Evolutionary conservation across 768 basidiomycete genomes (phyloP).

Genomic region (Psilocybe subaeruginosa): DNA sequence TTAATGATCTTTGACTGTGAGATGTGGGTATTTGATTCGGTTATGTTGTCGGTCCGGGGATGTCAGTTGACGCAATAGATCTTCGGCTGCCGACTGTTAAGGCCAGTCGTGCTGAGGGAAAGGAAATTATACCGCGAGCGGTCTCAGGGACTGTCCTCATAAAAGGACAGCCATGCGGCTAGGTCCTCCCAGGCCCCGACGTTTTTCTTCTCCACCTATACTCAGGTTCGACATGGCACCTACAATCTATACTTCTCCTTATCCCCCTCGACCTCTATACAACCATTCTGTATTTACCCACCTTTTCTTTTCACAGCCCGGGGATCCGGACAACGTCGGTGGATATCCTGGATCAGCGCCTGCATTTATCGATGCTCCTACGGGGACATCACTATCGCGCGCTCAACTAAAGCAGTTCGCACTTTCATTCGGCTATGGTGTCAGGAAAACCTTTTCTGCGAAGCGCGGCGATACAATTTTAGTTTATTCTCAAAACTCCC

Average conservation of each 20-base stretch:
- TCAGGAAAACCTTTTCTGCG: conserved; percentile 37
- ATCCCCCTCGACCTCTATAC: conserved; percentile 39
- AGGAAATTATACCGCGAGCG: neutral
- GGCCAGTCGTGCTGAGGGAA: neutral
- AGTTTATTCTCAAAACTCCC: conserved; percentile 70
- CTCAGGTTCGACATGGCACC: conserved; percentile 33
- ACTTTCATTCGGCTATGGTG: conserved; percentile 60
- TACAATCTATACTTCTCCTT: conserved; percentile 50
- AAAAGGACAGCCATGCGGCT: neutral
- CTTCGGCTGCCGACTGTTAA: neutral
- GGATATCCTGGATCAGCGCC: conserved; percentile 43
- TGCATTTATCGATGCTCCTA: conserved; percentile 70
- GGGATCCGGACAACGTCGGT: conserved; percentile 37
- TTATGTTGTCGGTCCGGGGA: neutral
- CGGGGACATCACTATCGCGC: conserved; percentile 60
- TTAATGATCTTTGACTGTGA: neutral
- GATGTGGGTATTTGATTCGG: neutral
- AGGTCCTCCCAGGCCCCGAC: neutral
- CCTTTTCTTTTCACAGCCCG: conserved; percentile 37
- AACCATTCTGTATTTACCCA: conserved; percentile 51
- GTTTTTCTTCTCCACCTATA: conserved; percentile 7
- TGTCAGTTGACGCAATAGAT: neutral
- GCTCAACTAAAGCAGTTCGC: conserved; percentile 53
- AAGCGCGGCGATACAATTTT: conserved; percentile 61
- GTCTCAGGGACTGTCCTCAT: neutral